These are phyloP conservation scores for Phytophthora melonis DNA, from an alignment of 352 stramenopile genomes.

Conservation along the genomic window DNA sequence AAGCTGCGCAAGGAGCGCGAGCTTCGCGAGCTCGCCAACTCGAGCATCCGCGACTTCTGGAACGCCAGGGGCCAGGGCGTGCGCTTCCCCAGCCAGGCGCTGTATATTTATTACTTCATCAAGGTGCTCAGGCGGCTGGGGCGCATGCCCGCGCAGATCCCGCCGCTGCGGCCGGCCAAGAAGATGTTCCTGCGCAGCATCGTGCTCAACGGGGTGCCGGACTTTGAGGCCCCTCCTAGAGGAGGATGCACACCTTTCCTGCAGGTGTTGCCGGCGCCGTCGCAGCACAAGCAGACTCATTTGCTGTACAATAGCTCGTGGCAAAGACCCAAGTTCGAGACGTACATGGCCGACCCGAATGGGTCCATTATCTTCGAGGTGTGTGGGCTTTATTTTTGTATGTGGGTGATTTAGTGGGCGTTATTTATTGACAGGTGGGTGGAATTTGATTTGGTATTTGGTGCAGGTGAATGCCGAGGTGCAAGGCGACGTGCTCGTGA, in stretches of 20 bases:
- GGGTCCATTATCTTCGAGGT: constrained; percentile 75
- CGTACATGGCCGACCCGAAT: constrained; percentile 60
- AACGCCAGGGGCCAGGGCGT: constrained; percentile 68
- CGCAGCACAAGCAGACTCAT: constrained; percentile 62
- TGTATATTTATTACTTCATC: constrained; percentile 92
- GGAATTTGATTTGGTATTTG: neutral
- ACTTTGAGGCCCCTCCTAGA: constrained; percentile 75
- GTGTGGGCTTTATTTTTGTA: constrained; percentile 15
- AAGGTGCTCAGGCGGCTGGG: constrained; percentile 68
- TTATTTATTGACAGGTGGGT: constrained; percentile 44
- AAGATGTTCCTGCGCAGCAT: constrained; percentile 72
- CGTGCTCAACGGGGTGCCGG: constrained; percentile 74
- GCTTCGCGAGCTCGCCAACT: constrained; percentile 70
- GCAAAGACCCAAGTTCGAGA: constrained; percentile 72
- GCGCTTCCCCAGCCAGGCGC: constrained; percentile 81
- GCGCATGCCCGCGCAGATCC: constrained; percentile 64
- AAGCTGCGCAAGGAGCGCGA: constrained; percentile 72
- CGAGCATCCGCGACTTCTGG: constrained; percentile 72
- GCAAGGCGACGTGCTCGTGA: constrained; percentile 74
- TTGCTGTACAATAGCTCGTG: constrained; percentile 82
- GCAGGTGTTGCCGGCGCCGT: constrained; percentile 70
- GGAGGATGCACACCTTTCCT: constrained; percentile 73
- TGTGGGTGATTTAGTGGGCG: neutral
- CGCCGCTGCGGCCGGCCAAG: constrained; percentile 60
- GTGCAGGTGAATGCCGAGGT: constrained; percentile 73